Conservation (phyloP, 176 grass and related monocot species). For the Cenchrus fungigraminus region DNA sequence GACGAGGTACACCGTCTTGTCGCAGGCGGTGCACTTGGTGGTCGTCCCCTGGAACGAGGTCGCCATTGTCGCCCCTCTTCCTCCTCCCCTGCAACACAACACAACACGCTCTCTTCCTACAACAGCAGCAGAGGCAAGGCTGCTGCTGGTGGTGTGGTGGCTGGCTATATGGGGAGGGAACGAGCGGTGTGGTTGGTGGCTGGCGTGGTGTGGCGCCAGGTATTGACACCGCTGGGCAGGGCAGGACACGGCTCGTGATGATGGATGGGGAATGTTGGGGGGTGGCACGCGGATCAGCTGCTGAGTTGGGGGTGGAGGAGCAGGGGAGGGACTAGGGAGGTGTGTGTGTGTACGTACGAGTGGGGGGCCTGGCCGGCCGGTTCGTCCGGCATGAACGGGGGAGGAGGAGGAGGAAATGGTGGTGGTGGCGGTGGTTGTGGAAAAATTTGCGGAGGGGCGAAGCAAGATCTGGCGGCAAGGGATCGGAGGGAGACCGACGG, state of each 20-base stretch:
- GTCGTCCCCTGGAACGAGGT: constrained; percentile 80
- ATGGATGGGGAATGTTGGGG: constrained; percentile 44
- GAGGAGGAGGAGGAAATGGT: background rate
- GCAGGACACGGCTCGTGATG: constrained; percentile 47
- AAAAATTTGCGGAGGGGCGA: constrained; percentile 44
- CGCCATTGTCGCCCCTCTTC: constrained; percentile 41
- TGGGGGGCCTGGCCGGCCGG: background rate
- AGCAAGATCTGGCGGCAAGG: constrained; percentile 37
- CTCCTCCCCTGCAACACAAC: background rate
- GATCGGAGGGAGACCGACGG: background rate
- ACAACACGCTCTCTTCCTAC: background rate
- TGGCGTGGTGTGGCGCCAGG: constrained; percentile 26
- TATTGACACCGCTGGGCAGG: constrained; percentile 50
- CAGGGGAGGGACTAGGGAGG: background rate
- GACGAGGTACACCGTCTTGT: constrained; percentile 97
- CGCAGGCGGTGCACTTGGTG: constrained; percentile 93
- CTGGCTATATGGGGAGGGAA: constrained; percentile 41
- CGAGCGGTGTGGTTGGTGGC: constrained; percentile 43
- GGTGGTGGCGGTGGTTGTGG: constrained; percentile 27
- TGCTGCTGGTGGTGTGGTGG: constrained; percentile 5
- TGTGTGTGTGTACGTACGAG: background rate
- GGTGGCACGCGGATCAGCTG: background rate
- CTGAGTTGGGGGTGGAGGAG: background rate
- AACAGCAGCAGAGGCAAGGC: background rate
- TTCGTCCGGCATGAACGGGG: background rate